phyloP scores from a whole-genome alignment of 2,329 filamentous ascomycete genomes.

The Ophiostoma australiae region DNA sequence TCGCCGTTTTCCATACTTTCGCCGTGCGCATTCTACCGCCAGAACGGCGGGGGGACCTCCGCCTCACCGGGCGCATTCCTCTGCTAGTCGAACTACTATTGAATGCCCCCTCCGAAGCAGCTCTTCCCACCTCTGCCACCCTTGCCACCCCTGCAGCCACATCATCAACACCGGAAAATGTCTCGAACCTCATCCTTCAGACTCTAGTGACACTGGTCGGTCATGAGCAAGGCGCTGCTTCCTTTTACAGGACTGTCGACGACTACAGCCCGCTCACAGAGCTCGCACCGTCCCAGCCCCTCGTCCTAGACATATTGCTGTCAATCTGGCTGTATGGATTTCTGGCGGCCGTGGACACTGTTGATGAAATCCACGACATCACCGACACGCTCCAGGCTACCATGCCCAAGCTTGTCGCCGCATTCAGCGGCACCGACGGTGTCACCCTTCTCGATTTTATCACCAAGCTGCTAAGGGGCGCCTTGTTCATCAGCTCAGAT shows the following conservation, averaged over 20 bases:
- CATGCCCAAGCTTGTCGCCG: constrained; percentile 46
- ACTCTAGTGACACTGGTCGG: constrained; percentile 54
- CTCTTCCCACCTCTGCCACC: background rate
- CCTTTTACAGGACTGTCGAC: constrained; percentile 40
- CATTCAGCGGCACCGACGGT: constrained; percentile 56
- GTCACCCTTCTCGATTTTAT: constrained; percentile 56
- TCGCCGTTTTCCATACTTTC: constrained; percentile 61
- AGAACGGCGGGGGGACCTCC: constrained; percentile 40
- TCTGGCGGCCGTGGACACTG: background rate
- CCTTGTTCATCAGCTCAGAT: constrained; percentile 4
- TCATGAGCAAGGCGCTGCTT: constrained; percentile 45
- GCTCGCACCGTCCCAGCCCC: constrained; percentile 49
- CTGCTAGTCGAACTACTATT: constrained; percentile 50
- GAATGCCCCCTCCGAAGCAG: constrained; percentile 37
- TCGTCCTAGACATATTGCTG: constrained; percentile 52
- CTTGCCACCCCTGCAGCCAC: background rate
- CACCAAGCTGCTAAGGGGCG: constrained; percentile 47
- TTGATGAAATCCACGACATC: constrained; percentile 28
- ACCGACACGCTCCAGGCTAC: constrained; percentile 43
- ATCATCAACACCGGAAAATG: constrained; percentile 37
- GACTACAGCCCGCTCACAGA: constrained; percentile 54
- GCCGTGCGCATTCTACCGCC: constrained; percentile 49
- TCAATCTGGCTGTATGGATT: constrained; percentile 51
- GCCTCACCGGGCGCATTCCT: constrained; percentile 50
- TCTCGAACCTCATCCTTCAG: constrained; percentile 50